These are phyloP conservation scores for Claviceps sorghi DNA, from an alignment of 2,329 filamentous ascomycete species.

Conservation along the genomic window DNA sequence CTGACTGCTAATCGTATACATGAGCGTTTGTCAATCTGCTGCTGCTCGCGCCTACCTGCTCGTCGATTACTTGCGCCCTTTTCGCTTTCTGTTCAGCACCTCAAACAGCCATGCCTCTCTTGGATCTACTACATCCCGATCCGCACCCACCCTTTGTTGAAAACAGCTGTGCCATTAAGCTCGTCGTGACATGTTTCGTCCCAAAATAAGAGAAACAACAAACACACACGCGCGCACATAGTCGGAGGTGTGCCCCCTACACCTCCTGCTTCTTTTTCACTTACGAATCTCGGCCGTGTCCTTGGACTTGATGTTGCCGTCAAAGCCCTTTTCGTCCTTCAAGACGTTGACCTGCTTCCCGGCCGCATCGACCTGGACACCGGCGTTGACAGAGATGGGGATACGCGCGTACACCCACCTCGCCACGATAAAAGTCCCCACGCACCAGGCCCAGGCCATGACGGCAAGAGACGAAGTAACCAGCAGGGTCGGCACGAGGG, in stretches of 20 bases:
- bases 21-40: not conserved
- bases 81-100: not conserved
- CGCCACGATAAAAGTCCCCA: constrained; percentile 40
- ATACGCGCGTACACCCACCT: constrained; percentile 30
- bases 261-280: not conserved
- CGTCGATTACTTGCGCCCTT: not conserved
- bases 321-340: constrained; percentile 13
- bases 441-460: constrained; percentile 53
- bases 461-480: constrained; percentile 47
- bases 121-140: too few species aligned
- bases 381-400: constrained; percentile 11
- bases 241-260: not conserved
- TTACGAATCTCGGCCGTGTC: not conserved
- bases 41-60: not conserved
- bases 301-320: constrained; percentile 7
- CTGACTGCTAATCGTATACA: not conserved
- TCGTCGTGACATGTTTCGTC: not conserved
- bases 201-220: not conserved
- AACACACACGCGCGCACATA: not conserved
- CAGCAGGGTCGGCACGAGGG: constrained; percentile 56
- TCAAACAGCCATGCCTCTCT: not conserved
- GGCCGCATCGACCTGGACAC: constrained; percentile 10
- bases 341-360: constrained; percentile 7
- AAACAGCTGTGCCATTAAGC: not conserved
- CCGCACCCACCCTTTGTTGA: too few species aligned